Conservation (phyloP, 2,329 filamentous ascomycete genomes). For the Hypoxylon rubiginosum region DNA sequence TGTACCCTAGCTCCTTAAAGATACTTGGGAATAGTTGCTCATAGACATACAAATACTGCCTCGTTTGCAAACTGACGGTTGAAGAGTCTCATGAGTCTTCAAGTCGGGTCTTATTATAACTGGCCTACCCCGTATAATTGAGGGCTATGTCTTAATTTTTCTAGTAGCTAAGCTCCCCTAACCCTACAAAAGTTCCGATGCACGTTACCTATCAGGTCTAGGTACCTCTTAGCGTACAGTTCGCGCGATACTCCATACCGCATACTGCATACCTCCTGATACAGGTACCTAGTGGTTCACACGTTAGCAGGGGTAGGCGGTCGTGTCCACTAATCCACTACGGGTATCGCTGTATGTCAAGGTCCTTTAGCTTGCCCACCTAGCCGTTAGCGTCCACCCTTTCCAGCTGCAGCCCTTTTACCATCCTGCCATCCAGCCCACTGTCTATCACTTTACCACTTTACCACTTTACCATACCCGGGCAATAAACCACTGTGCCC, state of each 20-base stretch:
- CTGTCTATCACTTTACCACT: too few relatives aligned
- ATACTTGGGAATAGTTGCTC: slow-evolving; percentile 15
- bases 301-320: slow-evolving; percentile 34
- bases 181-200: slow-evolving; percentile 41
- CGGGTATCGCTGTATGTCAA: too few relatives aligned
- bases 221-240: background rate
- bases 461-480: background rate
- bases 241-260: background rate
- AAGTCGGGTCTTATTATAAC: slow-evolving; percentile 14
- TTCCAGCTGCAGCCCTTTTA: background rate
- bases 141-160: slow-evolving; percentile 5
- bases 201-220: slow-evolving; percentile 18
- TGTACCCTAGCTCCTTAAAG: too few relatives aligned
- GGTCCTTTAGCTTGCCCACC: background rate
- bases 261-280: slow-evolving; percentile 1
- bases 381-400: slow-evolving; percentile 1
- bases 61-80: slow-evolving; percentile 19
- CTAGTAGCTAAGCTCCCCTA: slow-evolving; percentile 15
- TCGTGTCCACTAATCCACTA: slow-evolving; percentile 21
- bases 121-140: slow-evolving; percentile 22
- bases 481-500: background rate
- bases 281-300: slow-evolving; percentile 11
- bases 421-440: too few relatives aligned
- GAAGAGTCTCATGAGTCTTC: slow-evolving; percentile 18
- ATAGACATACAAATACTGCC: background rate